These are phyloP conservation scores for Psilocybe tampanensis DNA, from an alignment of 768 basidiomycete species.

Conservation along the genomic window DNA sequence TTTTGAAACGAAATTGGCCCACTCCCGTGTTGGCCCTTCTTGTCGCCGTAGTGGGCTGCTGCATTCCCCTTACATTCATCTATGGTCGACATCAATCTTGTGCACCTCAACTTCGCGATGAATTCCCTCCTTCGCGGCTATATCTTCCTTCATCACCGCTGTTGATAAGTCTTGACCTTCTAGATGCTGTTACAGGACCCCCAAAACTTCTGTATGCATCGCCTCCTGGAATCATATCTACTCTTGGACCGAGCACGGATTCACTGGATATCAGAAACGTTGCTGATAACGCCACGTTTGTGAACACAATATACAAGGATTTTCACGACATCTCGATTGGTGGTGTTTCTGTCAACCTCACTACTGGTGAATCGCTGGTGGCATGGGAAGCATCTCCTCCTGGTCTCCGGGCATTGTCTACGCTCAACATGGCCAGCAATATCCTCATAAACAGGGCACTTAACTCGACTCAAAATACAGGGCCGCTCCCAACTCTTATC, in stretches of 20 bases:
- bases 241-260: constrained; percentile 44
- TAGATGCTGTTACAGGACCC: background rate
- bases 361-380: constrained; percentile 52
- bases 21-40: constrained; percentile 55
- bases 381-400: constrained; percentile 75
- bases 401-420: constrained; percentile 54
- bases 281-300: constrained; percentile 60
- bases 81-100: constrained; percentile 54
- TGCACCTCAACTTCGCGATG: constrained; percentile 35
- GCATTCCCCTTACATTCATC: constrained; percentile 71
- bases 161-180: too few relatives aligned
- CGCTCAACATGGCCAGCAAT: constrained; percentile 73
- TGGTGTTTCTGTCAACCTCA: constrained; percentile 63
- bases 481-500: constrained; percentile 51
- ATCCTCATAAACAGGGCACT: constrained; percentile 65
- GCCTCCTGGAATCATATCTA: constrained; percentile 55
- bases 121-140: constrained; percentile 42
- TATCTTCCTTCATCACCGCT: constrained; percentile 56
- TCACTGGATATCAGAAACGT: constrained; percentile 42
- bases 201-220: background rate
- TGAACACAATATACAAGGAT: constrained; percentile 53
- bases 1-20: constrained; percentile 71
- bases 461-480: constrained; percentile 46
- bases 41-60: constrained; percentile 62
- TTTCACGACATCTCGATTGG: constrained; percentile 55